These are phyloP conservation scores for Claviceps digitariae DNA, from an alignment of 2,329 filamentous ascomycete genomes.

Conservation along the genomic window DNA sequence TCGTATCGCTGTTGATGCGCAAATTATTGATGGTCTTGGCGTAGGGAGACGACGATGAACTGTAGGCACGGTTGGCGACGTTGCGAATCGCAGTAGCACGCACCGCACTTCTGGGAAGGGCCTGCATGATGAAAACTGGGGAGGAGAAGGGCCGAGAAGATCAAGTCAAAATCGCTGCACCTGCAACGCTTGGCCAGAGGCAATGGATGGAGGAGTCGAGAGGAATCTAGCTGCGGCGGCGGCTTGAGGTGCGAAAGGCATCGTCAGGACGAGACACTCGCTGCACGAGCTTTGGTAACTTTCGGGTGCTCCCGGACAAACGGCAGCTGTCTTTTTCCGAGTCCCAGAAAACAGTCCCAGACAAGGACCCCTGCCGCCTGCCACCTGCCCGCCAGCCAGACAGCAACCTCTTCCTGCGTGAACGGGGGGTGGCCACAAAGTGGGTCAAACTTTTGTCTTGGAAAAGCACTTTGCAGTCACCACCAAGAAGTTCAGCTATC, in stretches of 20 bases:
- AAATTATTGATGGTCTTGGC: constrained; percentile 68
- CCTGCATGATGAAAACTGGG: constrained; percentile 57
- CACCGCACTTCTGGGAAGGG: constrained; percentile 57
- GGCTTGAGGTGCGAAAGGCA: constrained; percentile 9
- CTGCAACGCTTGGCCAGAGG: constrained; percentile 10
- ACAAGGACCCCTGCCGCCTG: not conserved
- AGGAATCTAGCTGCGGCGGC: constrained; percentile 9
- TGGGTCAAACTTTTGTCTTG: not conserved
- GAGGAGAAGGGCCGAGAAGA: constrained; percentile 5
- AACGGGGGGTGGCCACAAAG: too few relatives aligned
- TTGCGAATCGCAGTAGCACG: constrained; percentile 57
- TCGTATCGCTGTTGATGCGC: constrained; percentile 83
- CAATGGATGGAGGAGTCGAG: constrained; percentile 11
- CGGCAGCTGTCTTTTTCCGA: constrained; percentile 14
- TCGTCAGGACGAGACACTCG: constrained; percentile 1
- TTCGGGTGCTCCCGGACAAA: constrained; percentile 11
- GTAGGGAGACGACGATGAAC: constrained; percentile 56
- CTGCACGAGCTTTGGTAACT: constrained; percentile 4
- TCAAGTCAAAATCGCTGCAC: constrained; percentile 6
- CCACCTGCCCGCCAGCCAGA: too few relatives aligned
- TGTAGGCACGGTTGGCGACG: constrained; percentile 43
- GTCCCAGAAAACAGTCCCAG: not conserved
- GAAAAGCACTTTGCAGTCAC: not conserved
- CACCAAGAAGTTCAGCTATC: not conserved
- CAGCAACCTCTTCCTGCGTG: too few relatives aligned